Evolutionary conservation across 129 eudicot species (phyloP), one percentile per base, ranked within the genome.

Genomic region (Ambrosia artemisiifolia): DNA sequence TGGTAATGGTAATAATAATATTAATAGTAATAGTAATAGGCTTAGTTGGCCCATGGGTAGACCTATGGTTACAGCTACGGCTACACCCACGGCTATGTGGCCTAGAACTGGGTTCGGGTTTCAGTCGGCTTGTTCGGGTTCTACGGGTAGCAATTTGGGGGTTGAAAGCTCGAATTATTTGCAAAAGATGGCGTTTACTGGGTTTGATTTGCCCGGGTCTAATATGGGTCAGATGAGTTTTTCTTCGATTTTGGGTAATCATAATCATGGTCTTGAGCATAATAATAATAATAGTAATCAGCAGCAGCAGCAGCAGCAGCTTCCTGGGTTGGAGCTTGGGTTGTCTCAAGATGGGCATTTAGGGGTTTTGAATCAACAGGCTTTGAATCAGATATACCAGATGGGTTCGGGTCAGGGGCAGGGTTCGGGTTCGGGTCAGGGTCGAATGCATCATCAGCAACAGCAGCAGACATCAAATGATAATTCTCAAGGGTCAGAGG

Each of bases 271-370:
- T 74, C 71, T 63, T 13, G 12, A 38, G 1, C 54, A 67, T 2
- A 32, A 65, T 16, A 24, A 24, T 24, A 24, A 24, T 24, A 24
- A 24, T 24, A 24, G 28, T 24, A 24, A 24, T 24, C 28, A 24
- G 28, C 70, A 65, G 4, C 65, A 51, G n/a, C n/a, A n/a, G n/a
- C n/a, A n/a, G 12, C 75, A 35, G 14, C 84, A 84, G 28, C 69
- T 71, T 75, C 95, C 87, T 5, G 91, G 95, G 7, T 73, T 90
- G 86, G 94, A 90, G 82, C 82, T 90, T 30, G 96, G 96, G 16
- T 69, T 87, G 7, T 85, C 91, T 40, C 93, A 90, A n/a, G 93
- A 90, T 47, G 96, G 85, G 63, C 79, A 76, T 35, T 56, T 83
- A 8, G 96, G 92, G 55, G 81, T 84, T 20, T 63, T 90, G 40